Base-by-base conservation (phyloP, 192 early-diverging fungal species). In the Chytriomyces sp. region DNA sequence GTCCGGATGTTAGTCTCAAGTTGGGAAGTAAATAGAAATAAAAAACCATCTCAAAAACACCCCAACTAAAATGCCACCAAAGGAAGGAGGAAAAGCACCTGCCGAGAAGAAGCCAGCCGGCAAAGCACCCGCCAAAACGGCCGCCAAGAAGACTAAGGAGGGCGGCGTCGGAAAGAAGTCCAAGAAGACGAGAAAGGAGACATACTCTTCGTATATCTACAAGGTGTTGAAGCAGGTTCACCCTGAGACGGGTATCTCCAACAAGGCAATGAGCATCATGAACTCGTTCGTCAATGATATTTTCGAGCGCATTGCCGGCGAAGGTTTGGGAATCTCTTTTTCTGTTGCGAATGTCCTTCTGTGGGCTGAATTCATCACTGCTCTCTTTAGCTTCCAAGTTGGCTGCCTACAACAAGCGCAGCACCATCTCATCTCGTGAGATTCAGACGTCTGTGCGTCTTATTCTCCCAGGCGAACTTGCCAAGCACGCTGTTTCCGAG, bases 271-370 rank as follows among this genome's bases (percentile, higher is more conserved):
- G 96, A 93, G 91, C 50, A 96, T 95, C 86, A 89, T 95, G 83
- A 97, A 98, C 94, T 96, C 94, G 61, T 98, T 98, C 81, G 95
- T 98, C 79, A 94, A 96, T 87, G 96, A 97, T 86, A 98, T 98
- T 86, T 98, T 98, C 83, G 96, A 97, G 85, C 93, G 95, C 80
- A 96, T 97, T 73, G 96, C 96, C 50, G 77, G 68, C 13, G 85
- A 86, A 76, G 82, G 80, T 7, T 83, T 82, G 63, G 76, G 92
- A 86, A 86, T 94, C 6, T 92, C 94, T 64, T 65, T 65, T 13
- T 65, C 24, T 65, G 26, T 45, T 26, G 11, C 18, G 10, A 13
- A 10, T 44, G 11, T 28, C 49, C 35, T 69, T 47, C 49, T 69
- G 28, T 24, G 49, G 4, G 47, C 16, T 13, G 47, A 28, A 20